Conservation (phyloP, 371 early-diverging fungal genomes). For the Pancytospora epiphaga region DNA sequence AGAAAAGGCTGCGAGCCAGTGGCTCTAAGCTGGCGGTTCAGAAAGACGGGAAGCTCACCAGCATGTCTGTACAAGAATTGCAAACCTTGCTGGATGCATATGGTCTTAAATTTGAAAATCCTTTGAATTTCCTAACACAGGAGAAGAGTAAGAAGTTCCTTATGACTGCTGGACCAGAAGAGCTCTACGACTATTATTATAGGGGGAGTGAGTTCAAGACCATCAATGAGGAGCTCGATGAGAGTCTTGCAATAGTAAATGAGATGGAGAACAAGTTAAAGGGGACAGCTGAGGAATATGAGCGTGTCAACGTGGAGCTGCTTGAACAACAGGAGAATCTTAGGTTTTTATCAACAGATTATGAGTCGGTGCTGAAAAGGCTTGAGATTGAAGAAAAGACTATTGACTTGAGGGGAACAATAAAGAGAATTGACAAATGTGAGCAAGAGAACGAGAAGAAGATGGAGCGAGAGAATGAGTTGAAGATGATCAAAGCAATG, state of each 20-base stretch:
- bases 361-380: slow-evolving; percentile 21
- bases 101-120: slow-evolving; percentile 54
- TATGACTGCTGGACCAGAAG: slow-evolving; percentile 34
- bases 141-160: slow-evolving; percentile 59
- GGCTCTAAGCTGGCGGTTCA: slow-evolving; percentile 25
- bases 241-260: slow-evolving; percentile 41
- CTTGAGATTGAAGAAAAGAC: slow-evolving; percentile 49
- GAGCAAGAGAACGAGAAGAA: not conserved
- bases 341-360: slow-evolving; percentile 8
- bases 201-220: slow-evolving; percentile 47
- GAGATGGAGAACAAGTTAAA: slow-evolving; percentile 24
- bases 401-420: slow-evolving; percentile 26
- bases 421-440: slow-evolving; percentile 7
- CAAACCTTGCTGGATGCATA: slow-evolving; percentile 47
- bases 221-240: slow-evolving; percentile 49
- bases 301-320: slow-evolving; percentile 7
- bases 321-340: slow-evolving; percentile 27
- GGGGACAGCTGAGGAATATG: slow-evolving; percentile 33
- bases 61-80: slow-evolving; percentile 26
- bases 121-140: slow-evolving; percentile 60
- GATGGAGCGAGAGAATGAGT: not conserved
- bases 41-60: slow-evolving; percentile 2
- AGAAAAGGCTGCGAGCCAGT: slow-evolving; percentile 43
- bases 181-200: slow-evolving; percentile 56
- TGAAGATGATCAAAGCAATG: slow-evolving; percentile 6